Conservation (phyloP, 2,329 filamentous ascomycete genomes). For the Stagonosporopsis rhizophila region DNA sequence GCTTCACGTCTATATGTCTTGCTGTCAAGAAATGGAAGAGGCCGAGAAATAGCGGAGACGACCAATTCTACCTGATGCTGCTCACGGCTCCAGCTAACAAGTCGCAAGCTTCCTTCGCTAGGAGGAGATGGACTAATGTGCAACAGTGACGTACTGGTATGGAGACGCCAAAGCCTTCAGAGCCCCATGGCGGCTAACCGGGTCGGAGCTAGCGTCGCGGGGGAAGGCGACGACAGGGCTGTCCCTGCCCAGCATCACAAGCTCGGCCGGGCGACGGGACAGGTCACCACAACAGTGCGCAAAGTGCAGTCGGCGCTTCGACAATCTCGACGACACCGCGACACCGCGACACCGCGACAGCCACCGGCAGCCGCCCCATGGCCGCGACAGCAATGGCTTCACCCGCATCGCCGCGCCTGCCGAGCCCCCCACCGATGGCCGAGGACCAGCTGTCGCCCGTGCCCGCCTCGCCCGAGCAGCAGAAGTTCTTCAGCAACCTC, state of each 20-base stretch:
- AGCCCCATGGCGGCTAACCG: conserved; percentile 7
- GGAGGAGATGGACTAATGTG: neutral
- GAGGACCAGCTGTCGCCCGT: conserved; percentile 92
- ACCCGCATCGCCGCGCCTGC: conserved; percentile 79
- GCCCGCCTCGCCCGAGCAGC: conserved; percentile 66
- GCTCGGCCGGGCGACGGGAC: conserved; percentile 22
- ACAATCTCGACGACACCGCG: neutral
- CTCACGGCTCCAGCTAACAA: neutral
- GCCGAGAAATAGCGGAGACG: too few relatives aligned
- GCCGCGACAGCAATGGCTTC: conserved; percentile 33
- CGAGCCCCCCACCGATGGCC: conserved; percentile 91
- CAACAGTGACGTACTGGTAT: conserved; percentile 15
- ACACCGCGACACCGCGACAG: neutral
- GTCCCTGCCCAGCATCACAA: conserved; percentile 26
- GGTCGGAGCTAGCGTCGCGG: conserved; percentile 15
- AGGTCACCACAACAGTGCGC: conserved; percentile 15
- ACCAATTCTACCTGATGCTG: too few relatives aligned
- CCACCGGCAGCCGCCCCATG: neutral
- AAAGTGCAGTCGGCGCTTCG: neutral
- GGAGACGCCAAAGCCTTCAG: conserved; percentile 11
- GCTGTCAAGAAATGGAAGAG: too few relatives aligned
- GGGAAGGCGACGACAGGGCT: conserved; percentile 20
- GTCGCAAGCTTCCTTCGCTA: neutral
- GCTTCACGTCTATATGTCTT: too few relatives aligned
- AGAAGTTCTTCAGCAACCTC: conserved; percentile 59